Percentiles rank a stretch among this genome's conserved stretches.
These are phyloP conservation scores for Moesziomyces globuligerus DNA, from an alignment of 1,284 basidiomycete genomes.

Conservation along the genomic window DNA sequence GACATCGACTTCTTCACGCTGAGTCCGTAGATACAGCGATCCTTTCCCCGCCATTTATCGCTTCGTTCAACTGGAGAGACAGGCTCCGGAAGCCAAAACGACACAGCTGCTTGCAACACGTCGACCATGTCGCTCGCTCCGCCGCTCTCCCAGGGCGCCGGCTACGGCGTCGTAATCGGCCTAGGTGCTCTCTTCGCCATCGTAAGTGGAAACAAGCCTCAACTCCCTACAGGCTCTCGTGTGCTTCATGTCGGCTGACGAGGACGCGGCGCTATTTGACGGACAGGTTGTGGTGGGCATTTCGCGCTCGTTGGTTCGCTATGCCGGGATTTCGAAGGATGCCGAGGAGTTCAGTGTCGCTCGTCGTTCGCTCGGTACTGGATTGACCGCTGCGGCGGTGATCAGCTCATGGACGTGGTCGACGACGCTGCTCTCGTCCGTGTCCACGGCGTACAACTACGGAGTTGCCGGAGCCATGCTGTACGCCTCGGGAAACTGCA, in stretches of 20 bases:
- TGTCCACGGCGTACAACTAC: slow-evolving; percentile 58
- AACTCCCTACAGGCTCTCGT: no score
- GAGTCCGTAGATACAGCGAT: no score
- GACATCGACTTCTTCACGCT: no score
- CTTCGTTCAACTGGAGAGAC: no score
- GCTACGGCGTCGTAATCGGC: slow-evolving; percentile 66
- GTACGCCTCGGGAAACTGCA: slow-evolving; percentile 58
- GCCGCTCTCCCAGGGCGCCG: slow-evolving; percentile 60
- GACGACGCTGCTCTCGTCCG: slow-evolving; percentile 55
- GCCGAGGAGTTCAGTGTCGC: slow-evolving; percentile 57
- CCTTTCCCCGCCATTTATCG: no score
- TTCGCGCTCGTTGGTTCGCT: slow-evolving; percentile 45
- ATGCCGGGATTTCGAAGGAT: slow-evolving; percentile 43
- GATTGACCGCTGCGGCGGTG: slow-evolving; percentile 59
- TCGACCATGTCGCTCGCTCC: slow-evolving; percentile 20
- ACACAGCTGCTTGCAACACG: neutral
- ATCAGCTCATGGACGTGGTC: slow-evolving; percentile 61
- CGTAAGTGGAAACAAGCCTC: slow-evolving; percentile 16
- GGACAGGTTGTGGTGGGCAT: slow-evolving; percentile 48
- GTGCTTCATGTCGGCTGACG: neutral
- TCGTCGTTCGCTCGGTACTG: slow-evolving; percentile 54
- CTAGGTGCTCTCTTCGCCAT: slow-evolving; percentile 63
- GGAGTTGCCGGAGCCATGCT: slow-evolving; percentile 59
- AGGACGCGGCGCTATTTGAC: neutral
- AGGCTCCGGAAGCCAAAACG: neutral